phyloP scores from a whole-genome alignment of 208 protist species.

The Trypanosoma brucei region DNA sequence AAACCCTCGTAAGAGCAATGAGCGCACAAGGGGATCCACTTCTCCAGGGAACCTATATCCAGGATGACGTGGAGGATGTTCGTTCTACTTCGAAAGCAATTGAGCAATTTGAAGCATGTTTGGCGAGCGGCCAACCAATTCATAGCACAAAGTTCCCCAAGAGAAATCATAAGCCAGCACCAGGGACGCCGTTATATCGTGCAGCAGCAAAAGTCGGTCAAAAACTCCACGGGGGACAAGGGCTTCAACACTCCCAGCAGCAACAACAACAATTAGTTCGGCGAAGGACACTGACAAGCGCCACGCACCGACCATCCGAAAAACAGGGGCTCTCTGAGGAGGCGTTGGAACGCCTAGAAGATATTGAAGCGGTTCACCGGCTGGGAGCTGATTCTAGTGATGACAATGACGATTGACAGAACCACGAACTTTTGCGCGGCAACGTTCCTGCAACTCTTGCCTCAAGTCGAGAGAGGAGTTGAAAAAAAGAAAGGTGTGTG shows the following conservation, averaged over 20 bases:
- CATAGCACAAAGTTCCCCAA: conserved; percentile 10
- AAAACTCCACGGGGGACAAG: not conserved
- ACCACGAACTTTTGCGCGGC: not conserved
- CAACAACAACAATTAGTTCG: conserved; percentile 6
- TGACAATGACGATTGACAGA: conserved; percentile 21
- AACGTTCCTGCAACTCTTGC: not conserved
- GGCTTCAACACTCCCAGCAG: not conserved
- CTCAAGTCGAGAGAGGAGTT: not conserved
- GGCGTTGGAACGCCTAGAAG: conserved; percentile 36
- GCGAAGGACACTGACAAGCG: not conserved
- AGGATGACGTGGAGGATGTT: conserved; percentile 46
- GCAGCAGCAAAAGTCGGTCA: not conserved
- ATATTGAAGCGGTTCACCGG: conserved; percentile 53
- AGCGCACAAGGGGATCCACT: conserved; percentile 32
- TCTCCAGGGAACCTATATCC: conserved; percentile 57
- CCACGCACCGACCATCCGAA: not conserved
- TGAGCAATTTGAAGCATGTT: conserved; percentile 49
- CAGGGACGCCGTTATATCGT: not conserved
- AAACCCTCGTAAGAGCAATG: conserved; percentile 7
- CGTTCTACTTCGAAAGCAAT: conserved; percentile 29
- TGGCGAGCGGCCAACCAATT: conserved; percentile 21
- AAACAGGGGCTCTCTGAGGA: conserved; percentile 26
- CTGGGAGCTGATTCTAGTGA: conserved; percentile 29
- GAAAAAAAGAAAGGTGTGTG: not conserved
- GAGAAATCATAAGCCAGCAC: not conserved